phyloP scores from a whole-genome alignment of 2,329 filamentous ascomycete genomes.

The Calonectria multiphialidica region DNA sequence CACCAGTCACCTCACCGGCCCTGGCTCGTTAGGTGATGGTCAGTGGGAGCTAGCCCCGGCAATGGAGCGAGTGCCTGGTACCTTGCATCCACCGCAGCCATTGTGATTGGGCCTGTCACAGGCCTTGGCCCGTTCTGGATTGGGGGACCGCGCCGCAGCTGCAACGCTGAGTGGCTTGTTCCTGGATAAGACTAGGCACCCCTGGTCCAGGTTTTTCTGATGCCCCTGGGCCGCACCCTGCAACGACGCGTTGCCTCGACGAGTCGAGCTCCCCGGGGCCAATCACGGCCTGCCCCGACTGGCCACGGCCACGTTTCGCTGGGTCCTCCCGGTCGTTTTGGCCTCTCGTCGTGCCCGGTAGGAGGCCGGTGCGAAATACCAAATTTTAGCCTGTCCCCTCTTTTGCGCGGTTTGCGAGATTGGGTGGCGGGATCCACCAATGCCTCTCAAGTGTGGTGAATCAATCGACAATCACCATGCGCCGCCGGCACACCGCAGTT shows the following conservation, averaged over 20 bases:
- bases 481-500: neutral
- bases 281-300: slow-evolving; percentile 36
- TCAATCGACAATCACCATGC: slow-evolving; percentile 10
- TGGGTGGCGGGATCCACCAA: slow-evolving; percentile 34
- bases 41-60: slow-evolving; percentile 37
- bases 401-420: slow-evolving; percentile 40
- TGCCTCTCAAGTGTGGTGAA: slow-evolving; percentile 8
- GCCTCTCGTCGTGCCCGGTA: slow-evolving; percentile 14
- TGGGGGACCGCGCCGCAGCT: slow-evolving; percentile 33
- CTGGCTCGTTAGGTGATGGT: slow-evolving; percentile 14
- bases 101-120: slow-evolving; percentile 36
- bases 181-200: slow-evolving; percentile 38
- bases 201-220: slow-evolving; percentile 28
- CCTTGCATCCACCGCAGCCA: slow-evolving; percentile 34
- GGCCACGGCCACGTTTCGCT: slow-evolving; percentile 36
- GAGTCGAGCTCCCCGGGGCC: slow-evolving; percentile 18
- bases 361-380: slow-evolving; percentile 26
- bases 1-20: slow-evolving; percentile 31
- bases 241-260: slow-evolving; percentile 33
- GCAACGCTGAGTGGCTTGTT: slow-evolving; percentile 42
- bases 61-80: slow-evolving; percentile 38
- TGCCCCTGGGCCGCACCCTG: slow-evolving; percentile 35
- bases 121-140: slow-evolving; percentile 33
- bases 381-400: slow-evolving; percentile 32
- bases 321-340: slow-evolving; percentile 23